These are phyloP conservation scores for Batkoa obscura DNA, from an alignment of 371 early-diverging fungal genomes.

Conservation along the genomic window DNA sequence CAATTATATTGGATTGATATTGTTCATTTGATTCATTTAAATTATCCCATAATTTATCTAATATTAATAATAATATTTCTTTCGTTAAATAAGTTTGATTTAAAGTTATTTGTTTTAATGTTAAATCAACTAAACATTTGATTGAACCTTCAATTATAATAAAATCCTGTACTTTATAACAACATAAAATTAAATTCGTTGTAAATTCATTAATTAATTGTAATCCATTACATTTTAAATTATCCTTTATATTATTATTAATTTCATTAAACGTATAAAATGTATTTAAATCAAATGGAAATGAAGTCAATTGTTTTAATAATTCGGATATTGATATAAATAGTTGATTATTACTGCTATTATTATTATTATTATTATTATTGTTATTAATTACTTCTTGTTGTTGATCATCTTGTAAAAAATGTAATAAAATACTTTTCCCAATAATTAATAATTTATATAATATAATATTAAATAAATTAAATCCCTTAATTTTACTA, in stretches of 20 bases:
- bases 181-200: background rate
- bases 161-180: background rate
- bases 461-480: background rate
- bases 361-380: no score
- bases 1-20: background rate
- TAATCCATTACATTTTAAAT: no score
- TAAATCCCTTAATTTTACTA: background rate
- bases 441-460: no score
- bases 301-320: conserved; percentile 3
- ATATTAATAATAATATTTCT: background rate
- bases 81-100: background rate
- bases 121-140: background rate
- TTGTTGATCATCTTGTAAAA: no score
- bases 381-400: no score
- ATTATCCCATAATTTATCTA: background rate
- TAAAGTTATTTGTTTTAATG: background rate
- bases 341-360: no score
- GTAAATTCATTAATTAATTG: background rate
- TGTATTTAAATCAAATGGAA: background rate
- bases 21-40: background rate
- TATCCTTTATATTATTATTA: no score
- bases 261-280: no score
- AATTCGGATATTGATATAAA: background rate
- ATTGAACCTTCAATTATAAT: background rate
- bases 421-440: no score